Evolutionary conservation across 148 eudicot genomes (phyloP).

Genomic region (Vaccinium darrowii): DNA sequence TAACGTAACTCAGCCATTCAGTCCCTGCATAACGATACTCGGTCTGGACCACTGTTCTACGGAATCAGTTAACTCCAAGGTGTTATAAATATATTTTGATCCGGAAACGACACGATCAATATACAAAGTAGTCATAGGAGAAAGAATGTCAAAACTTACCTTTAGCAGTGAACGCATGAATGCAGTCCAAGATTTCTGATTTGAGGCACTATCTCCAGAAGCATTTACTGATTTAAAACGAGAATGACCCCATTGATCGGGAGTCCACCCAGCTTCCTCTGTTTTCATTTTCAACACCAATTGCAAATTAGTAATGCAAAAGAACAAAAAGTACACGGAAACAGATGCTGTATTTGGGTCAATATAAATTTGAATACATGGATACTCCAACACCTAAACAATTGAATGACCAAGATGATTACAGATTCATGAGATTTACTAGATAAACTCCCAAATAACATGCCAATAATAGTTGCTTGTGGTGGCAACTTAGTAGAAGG

Average conservation of each 20-base stretch:
- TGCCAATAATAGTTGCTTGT: neutral
- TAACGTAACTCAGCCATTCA: too few species aligned
- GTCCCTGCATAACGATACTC: too few species aligned
- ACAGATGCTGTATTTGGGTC: neutral
- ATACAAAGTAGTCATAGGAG: neutral
- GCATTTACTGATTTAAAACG: constrained; percentile 50
- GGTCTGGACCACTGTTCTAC: too few species aligned
- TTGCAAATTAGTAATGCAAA: constrained; percentile 1
- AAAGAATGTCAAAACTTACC: constrained; percentile 37
- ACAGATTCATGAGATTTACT: neutral
- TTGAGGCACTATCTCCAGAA: constrained; percentile 54
- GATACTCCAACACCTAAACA: neutral
- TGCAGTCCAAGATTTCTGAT: constrained; percentile 62
- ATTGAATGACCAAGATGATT: neutral
- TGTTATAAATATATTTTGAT: too few species aligned
- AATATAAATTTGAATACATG: neutral
- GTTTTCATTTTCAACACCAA: constrained; percentile 13
- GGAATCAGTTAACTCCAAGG: too few species aligned
- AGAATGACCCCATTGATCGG: constrained; percentile 94
- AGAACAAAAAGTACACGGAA: neutral
- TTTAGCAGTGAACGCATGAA: constrained; percentile 87
- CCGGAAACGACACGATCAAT: too few species aligned
- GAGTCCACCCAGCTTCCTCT: constrained; percentile 98
- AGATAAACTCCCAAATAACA: neutral
- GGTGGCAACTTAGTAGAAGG: neutral